A percentile compares a stretch with the other conserved stretches of the same genome.
phyloP scores from a whole-genome alignment of 495 filamentous ascomycete genomes.

The Extremus antarcticus region DNA sequence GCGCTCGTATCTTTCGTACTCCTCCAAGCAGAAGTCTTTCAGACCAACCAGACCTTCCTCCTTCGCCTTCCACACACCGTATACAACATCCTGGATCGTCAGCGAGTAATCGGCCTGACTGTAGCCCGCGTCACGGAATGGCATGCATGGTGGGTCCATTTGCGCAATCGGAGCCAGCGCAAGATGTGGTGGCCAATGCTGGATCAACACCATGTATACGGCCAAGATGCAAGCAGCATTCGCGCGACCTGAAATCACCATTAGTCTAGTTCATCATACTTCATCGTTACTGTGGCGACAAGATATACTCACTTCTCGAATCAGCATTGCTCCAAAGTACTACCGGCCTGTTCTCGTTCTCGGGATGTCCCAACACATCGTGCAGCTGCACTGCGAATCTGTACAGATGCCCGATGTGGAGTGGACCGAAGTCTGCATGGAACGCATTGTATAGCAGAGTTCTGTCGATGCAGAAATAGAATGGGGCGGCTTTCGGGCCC shows the following conservation, averaged over 20 bases:
- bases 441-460: slow-evolving; percentile 93
- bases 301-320: slow-evolving; percentile 57
- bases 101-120: slow-evolving; percentile 94
- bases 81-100: slow-evolving; percentile 92
- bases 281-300: background rate
- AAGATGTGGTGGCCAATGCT: slow-evolving; percentile 94
- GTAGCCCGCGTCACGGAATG: slow-evolving; percentile 95
- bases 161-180: slow-evolving; percentile 95
- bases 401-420: slow-evolving; percentile 95
- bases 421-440: slow-evolving; percentile 93
- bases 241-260: slow-evolving; percentile 60
- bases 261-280: no score
- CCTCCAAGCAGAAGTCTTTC: slow-evolving; percentile 83
- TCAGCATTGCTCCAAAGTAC: slow-evolving; percentile 93
- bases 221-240: slow-evolving; percentile 95
- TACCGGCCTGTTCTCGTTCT: slow-evolving; percentile 70
- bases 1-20: slow-evolving; percentile 90
- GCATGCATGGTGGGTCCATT: slow-evolving; percentile 93
- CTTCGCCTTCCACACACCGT: slow-evolving; percentile 97
- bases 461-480: slow-evolving; percentile 94
- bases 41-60: slow-evolving; percentile 80
- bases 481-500: slow-evolving; percentile 51
- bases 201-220: slow-evolving; percentile 97
- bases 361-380: slow-evolving; percentile 80
- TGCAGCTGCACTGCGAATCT: slow-evolving; percentile 91